Conservation (phyloP, 805 yeast species). For the Ogataea sp. region DNA sequence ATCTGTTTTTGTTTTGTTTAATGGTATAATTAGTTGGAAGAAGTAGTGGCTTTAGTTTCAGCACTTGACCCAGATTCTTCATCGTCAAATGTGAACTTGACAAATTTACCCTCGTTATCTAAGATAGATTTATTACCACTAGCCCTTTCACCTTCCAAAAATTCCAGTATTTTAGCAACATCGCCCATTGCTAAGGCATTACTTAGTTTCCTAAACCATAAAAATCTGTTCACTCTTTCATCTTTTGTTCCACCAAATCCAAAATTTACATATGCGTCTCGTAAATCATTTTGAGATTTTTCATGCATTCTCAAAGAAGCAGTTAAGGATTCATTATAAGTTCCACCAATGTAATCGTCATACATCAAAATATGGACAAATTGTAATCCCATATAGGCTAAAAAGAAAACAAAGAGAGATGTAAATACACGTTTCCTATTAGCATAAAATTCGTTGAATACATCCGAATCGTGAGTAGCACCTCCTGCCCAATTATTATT, state of each 20-base stretch:
- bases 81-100: not conserved
- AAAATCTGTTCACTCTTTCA: conserved; percentile 46
- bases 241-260: conserved; percentile 43
- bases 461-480: conserved; percentile 15
- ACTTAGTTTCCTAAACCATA: conserved; percentile 40
- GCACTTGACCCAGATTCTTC: too few relatives aligned
- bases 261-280: conserved; percentile 38
- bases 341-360: conserved; percentile 24
- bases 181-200: conserved; percentile 19
- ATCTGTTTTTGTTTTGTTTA: too few relatives aligned
- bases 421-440: conserved; percentile 21
- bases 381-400: conserved; percentile 22
- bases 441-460: conserved; percentile 11
- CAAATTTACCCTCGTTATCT: not conserved
- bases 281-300: conserved; percentile 30
- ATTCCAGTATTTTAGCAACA: conserved; percentile 11
- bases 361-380: conserved; percentile 19
- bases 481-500: conserved; percentile 20
- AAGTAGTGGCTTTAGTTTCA: too few relatives aligned
- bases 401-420: conserved; percentile 17
- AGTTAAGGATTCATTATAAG: conserved; percentile 12
- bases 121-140: not conserved
- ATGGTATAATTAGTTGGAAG: too few relatives aligned
- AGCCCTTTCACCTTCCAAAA: conserved; percentile 11
- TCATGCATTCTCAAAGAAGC: conserved; percentile 26